Base-by-base conservation (phyloP, 176 grass and related monocot species). In the Triticum dicoccoides region DNA sequence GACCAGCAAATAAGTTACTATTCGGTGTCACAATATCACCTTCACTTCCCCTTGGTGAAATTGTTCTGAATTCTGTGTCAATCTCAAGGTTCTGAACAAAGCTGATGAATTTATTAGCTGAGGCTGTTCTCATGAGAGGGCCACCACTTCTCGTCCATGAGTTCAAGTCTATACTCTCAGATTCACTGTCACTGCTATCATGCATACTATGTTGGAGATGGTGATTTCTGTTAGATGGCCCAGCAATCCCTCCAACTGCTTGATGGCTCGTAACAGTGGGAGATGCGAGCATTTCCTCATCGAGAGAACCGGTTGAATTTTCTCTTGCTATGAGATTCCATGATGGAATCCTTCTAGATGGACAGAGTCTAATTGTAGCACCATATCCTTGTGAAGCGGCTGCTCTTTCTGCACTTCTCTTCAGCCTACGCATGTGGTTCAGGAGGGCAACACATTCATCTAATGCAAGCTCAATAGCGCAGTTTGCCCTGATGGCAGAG, bases 311-410 rank as follows among this genome's bases (percentile, higher is more conserved):
- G 33, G 96, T 72, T 68, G 93, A 98, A 84, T 98, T 98, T 79
- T 98, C 96, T 81, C 96, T 94, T 81, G 96, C 96, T 89, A 98
- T 95, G 78, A 92, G 88, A 87, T 98, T 98, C 96, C 96, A 98
- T 64, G 96, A 98, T 5, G 93, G 96, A 66, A 98, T 98, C 82
- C 93, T 98, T 81, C 91, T 93, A 49, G 93, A 89, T 91, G 96
- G 91, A 65, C 84, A 91, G 58, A 98, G 78, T 76, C 94, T 93
- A 47, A 90, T 75, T 82, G 74, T 73, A 65, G 84, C 69, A 79
- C 86, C 83, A 85, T 88, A 23, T 67, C 91, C 89, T 84, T 97
- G 95, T n/a, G 90, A 94, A 35, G 92, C 64, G 0, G 90, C 91
- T 62, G 92, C 95, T 84, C 95, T 92, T 73, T 90, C 89, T 0